Evolutionary conservation across 768 basidiomycete genomes (phyloP).

Genomic region (Saitozyma sp.): DNA sequence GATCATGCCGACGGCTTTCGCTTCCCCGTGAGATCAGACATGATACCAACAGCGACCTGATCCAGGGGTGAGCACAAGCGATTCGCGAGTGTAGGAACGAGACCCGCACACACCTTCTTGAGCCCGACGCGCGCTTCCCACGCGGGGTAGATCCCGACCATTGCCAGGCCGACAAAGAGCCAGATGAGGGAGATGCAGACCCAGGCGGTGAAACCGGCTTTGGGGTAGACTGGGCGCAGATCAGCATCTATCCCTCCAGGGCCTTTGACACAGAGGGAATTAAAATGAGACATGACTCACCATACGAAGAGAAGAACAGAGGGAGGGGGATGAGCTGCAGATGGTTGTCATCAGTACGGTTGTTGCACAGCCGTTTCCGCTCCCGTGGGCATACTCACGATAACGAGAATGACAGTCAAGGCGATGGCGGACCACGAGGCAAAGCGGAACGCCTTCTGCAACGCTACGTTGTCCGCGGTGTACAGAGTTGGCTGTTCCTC

Average conservation of each 20-base stretch:
- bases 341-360: conserved; percentile 11
- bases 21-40: too few species aligned
- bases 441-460: conserved; percentile 76
- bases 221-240: conserved; percentile 19
- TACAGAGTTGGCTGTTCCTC: conserved; percentile 8
- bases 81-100: too few species aligned
- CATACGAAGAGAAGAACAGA: conserved; percentile 75
- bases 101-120: conserved; percentile 55
- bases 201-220: conserved; percentile 61
- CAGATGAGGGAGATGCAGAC: conserved; percentile 78
- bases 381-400: not conserved
- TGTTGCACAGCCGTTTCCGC: not conserved
- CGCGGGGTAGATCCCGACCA: conserved; percentile 80
- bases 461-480: conserved; percentile 58
- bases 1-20: too few species aligned
- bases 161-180: conserved; percentile 72
- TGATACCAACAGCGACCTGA: too few species aligned
- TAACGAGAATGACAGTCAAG: conserved; percentile 33
- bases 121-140: conserved; percentile 78
- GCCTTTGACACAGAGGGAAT: not conserved
- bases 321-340: conserved; percentile 80
- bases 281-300: conserved; percentile 7
- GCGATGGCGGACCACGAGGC: conserved; percentile 64
- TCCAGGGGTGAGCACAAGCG: too few species aligned
- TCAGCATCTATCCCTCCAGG: conserved; percentile 10